phyloP scores from a whole-genome alignment of 2,329 filamentous ascomycete species.

The Monilinia aucupariae region DNA sequence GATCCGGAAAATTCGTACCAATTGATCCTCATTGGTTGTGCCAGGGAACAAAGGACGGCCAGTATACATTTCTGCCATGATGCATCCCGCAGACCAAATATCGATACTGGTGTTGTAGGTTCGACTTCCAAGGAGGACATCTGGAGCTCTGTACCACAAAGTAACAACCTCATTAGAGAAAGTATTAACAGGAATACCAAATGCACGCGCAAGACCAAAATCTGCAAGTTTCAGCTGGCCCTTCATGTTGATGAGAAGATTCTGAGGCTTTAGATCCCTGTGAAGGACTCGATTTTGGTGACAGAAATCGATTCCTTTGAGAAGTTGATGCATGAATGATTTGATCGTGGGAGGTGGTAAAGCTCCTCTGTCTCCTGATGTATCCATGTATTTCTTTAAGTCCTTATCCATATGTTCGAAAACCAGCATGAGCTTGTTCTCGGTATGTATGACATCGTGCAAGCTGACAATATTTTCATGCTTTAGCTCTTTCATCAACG shows the following conservation, averaged over 20 bases:
- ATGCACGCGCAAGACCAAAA: constrained; percentile 88
- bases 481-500: constrained; percentile 98
- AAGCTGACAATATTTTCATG: constrained; percentile 97
- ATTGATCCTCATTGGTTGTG: constrained; percentile 96
- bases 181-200: constrained; percentile 95
- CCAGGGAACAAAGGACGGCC: constrained; percentile 92
- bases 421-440: constrained; percentile 99
- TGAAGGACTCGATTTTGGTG: constrained; percentile 96
- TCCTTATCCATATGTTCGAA: constrained; percentile 99
- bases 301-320: constrained; percentile 94
- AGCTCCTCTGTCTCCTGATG: constrained; percentile 79
- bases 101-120: constrained; percentile 99
- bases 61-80: constrained; percentile 99
- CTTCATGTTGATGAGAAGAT: constrained; percentile 89
- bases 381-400: constrained; percentile 98
- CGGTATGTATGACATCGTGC: constrained; percentile 98
- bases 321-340: constrained; percentile 97
- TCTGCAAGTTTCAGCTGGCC: constrained; percentile 89
- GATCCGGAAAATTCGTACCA: constrained; percentile 93
- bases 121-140: constrained; percentile 85
- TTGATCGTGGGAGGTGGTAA: constrained; percentile 90
- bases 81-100: constrained; percentile 98
- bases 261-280: constrained; percentile 92
- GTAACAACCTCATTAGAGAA: constrained; percentile 98
- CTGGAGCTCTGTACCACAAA: constrained; percentile 93